Evolutionary conservation across 2,329 filamentous ascomycete genomes (phyloP).

Genomic region (Aspergillus sp.): DNA sequence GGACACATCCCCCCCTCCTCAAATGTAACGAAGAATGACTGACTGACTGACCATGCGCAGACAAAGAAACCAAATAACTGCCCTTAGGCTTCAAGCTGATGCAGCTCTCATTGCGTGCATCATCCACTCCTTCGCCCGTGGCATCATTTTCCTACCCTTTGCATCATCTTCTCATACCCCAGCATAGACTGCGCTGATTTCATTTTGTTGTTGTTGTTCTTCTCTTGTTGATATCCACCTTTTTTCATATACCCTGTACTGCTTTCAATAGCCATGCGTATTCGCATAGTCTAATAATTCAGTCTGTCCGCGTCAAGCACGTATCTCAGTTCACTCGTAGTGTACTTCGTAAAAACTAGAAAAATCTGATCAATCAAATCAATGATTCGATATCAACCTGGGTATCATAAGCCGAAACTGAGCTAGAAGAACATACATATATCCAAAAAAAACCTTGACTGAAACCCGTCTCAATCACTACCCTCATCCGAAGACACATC

Average conservation of each 20-base stretch:
- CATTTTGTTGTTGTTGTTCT: conserved; percentile 7
- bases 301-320: background rate
- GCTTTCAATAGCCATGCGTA: conserved; percentile 8
- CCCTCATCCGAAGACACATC: conserved; percentile 21
- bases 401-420: conserved; percentile 14
- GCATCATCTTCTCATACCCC: conserved; percentile 20
- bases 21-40: conserved; percentile 6
- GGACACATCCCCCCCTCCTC: no score
- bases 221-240: conserved; percentile 10
- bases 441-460: no score
- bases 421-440: background rate
- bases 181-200: conserved; percentile 14
- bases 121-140: conserved; percentile 3
- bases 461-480: no score
- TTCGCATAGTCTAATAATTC: conserved; percentile 7
- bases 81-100: conserved; percentile 16
- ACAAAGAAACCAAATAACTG: conserved; percentile 12
- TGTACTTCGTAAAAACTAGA: background rate
- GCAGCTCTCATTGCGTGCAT: conserved; percentile 1
- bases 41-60: conserved; percentile 6
- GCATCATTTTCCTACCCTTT: conserved; percentile 11
- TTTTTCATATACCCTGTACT: conserved; percentile 21
- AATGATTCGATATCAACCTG: conserved; percentile 1
- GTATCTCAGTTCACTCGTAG: background rate
- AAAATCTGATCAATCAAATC: conserved; percentile 1